These are phyloP conservation scores for Purpureocillium lavendulum DNA, from an alignment of 2,329 filamentous ascomycete species.

Conservation along the genomic window DNA sequence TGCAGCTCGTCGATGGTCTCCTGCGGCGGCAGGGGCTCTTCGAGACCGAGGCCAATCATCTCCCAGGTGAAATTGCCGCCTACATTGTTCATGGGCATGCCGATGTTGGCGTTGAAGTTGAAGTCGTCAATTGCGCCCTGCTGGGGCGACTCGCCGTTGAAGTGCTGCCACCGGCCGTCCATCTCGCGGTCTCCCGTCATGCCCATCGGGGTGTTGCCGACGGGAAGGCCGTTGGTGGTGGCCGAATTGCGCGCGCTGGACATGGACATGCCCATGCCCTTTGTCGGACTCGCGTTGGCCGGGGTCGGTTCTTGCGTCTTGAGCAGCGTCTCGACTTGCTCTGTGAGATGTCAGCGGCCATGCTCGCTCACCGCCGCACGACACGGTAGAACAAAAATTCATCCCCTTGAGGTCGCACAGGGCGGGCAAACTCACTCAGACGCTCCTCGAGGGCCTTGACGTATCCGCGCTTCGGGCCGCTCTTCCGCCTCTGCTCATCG, in stretches of 20 bases:
- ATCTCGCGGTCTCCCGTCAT: slow-evolving; percentile 38
- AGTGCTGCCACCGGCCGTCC: slow-evolving; percentile 46
- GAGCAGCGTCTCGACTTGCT: slow-evolving; percentile 86
- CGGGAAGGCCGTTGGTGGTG: slow-evolving; percentile 21
- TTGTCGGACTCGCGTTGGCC: slow-evolving; percentile 17
- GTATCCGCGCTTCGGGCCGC: slow-evolving; percentile 87
- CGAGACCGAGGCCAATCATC: slow-evolving; percentile 51
- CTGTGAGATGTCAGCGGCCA: slow-evolving; percentile 38
- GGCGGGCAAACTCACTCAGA: slow-evolving; percentile 55
- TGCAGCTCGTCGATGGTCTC: slow-evolving; percentile 77
- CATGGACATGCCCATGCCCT: slow-evolving; percentile 19
- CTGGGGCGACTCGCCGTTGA: slow-evolving; percentile 45
- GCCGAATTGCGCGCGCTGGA: slow-evolving; percentile 11
- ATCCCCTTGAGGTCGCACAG: too few relatives aligned
- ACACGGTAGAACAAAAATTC: too few relatives aligned
- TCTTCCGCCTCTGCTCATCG: slow-evolving; percentile 89
- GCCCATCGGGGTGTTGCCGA: slow-evolving; percentile 38
- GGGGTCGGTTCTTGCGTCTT: slow-evolving; percentile 56
- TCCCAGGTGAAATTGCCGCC: slow-evolving; percentile 70
- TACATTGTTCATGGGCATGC: slow-evolving; percentile 40
- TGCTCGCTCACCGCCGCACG: too few relatives aligned
- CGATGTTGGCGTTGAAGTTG: slow-evolving; percentile 42
- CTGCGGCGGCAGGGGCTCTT: slow-evolving; percentile 50
- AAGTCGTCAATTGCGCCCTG: slow-evolving; percentile 45
- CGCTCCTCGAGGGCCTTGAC: slow-evolving; percentile 91